These are phyloP conservation scores for Crucihimalaya himalaica DNA, from an alignment of 345 rosid genomes.

Conservation along the genomic window DNA sequence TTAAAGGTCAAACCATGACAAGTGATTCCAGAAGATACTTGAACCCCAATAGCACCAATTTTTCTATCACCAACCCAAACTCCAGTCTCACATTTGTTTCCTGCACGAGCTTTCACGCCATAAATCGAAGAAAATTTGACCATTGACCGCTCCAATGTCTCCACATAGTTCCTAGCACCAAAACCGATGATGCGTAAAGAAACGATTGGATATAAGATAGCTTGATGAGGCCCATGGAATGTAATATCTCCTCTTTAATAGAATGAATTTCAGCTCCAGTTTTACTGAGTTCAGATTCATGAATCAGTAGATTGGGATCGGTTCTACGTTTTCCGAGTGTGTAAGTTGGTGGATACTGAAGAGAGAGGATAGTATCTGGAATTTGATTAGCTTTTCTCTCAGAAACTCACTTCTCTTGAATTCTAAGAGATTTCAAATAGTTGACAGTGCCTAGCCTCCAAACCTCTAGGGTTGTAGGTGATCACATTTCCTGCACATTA, in stretches of 20 bases:
- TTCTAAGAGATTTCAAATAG: constrained; percentile 75
- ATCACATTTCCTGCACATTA: too few species aligned
- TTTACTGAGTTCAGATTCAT: constrained; percentile 58
- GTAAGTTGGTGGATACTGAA: constrained; percentile 89
- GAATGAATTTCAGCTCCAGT: constrained; percentile 85
- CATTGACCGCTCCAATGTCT: constrained; percentile 74
- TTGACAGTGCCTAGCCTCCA: too few species aligned
- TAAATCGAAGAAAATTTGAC: constrained; percentile 68
- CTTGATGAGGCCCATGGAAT: constrained; percentile 87
- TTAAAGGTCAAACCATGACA: constrained; percentile 90
- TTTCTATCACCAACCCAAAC: constrained; percentile 92
- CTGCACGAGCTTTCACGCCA: constrained; percentile 68
- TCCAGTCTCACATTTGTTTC: constrained; percentile 75
- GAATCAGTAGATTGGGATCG: constrained; percentile 71
- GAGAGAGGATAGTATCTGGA: constrained; percentile 68
- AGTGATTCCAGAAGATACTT: constrained; percentile 74
- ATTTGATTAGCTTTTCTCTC: constrained; percentile 58
- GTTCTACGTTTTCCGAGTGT: constrained; percentile 78
- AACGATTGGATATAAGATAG: constrained; percentile 74
- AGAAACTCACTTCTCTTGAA: constrained; percentile 68
- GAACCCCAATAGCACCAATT: constrained; percentile 89
- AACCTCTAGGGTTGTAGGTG: too few species aligned
- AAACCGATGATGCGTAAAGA: constrained; percentile 67
- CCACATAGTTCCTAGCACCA: constrained; percentile 82
- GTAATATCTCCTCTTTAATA: constrained; percentile 90